A percentile compares a stretch with the other conserved stretches of the same genome.
These are phyloP conservation scores for Candida sanyaensis DNA, from an alignment of 1,139 yeast species.

Conservation along the genomic window DNA sequence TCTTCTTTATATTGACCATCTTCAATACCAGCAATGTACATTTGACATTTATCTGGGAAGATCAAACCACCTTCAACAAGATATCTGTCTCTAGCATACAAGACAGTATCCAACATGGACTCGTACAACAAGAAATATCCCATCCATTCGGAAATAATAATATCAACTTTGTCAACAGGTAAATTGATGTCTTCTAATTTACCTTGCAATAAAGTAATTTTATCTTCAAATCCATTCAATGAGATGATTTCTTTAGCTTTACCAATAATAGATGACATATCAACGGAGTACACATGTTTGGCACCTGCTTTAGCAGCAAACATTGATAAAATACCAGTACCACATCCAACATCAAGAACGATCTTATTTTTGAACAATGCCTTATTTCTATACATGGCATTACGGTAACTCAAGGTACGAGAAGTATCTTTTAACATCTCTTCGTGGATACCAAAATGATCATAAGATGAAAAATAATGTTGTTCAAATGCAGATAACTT, in stretches of 20 bases:
- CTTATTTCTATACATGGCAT: conserved; percentile 90
- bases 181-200: conserved; percentile 91
- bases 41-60: conserved; percentile 92
- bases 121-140: conserved; percentile 95
- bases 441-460: conserved; percentile 97
- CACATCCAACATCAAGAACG: conserved; percentile 98
- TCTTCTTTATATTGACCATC: conserved; percentile 93
- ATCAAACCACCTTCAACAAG: conserved; percentile 86
- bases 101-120: conserved; percentile 96
- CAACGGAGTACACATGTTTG: conserved; percentile 94
- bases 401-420: conserved; percentile 88
- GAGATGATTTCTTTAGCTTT: conserved; percentile 88
- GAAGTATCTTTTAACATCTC: conserved; percentile 97
- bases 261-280: conserved; percentile 94
- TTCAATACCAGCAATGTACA: conserved; percentile 91
- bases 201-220: conserved; percentile 87
- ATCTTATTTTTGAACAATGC: conserved; percentile 88
- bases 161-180: conserved; percentile 82
- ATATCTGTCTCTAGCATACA: conserved; percentile 91
- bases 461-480: conserved; percentile 93
- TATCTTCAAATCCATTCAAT: conserved; percentile 82
- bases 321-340: conserved; percentile 96
- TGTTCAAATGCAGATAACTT: conserved; percentile 69
- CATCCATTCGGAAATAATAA: conserved; percentile 99
- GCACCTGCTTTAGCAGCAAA: conserved; percentile 99